Evolutionary conservation across 805 yeast genomes (phyloP), one percentile per base, ranked within the genome.

Genomic region (Pichia occidentalis): DNA sequence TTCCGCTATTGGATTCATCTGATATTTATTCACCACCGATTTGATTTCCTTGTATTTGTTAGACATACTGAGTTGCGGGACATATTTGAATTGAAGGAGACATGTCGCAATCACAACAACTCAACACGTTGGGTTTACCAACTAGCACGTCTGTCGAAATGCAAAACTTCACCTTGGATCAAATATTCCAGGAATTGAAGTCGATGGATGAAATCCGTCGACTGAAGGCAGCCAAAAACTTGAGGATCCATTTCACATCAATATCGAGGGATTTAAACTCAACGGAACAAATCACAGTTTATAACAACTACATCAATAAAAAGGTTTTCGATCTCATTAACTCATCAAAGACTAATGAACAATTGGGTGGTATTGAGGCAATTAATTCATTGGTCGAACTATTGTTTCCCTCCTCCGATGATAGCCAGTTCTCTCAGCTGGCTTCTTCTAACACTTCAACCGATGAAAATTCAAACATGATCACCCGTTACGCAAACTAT

Each of bases 401-500:
- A 51, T 88, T 86, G 46, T 78, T 85, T 8, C 86, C 85, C 14
- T 76, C 76, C 4, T 48, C 52, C 13, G 53, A 50, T 17, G 53
- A 49, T 12, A 38, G 51, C 17, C 35, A 52, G 9, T 60, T 70
- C 4, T 46, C 59, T 3, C 60, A 57, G 35, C 47, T 59, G 20
- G 71, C 71, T 14, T 48, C 58, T 3, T 46, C 60, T 4, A 45
- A 57, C 4, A 42, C 34, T 17, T 46, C 59, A 2, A 39, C 60
- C 16, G 90, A 83, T 49, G 96, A 87, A 50, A 73, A 80, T 45
- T 85, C 94, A 17, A 85, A 85, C 40, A 88, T 85, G 59, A 84
- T 94, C 3, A 85, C 95, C 6, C 68, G 97, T 42, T 77, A 85
- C 54, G 90, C 95, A n/a, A 90, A 85, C 49, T 90, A 90, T 54